Evolutionary conservation across 2,329 filamentous ascomycete genomes (phyloP).

Genomic region (Fusarium sp.): DNA sequence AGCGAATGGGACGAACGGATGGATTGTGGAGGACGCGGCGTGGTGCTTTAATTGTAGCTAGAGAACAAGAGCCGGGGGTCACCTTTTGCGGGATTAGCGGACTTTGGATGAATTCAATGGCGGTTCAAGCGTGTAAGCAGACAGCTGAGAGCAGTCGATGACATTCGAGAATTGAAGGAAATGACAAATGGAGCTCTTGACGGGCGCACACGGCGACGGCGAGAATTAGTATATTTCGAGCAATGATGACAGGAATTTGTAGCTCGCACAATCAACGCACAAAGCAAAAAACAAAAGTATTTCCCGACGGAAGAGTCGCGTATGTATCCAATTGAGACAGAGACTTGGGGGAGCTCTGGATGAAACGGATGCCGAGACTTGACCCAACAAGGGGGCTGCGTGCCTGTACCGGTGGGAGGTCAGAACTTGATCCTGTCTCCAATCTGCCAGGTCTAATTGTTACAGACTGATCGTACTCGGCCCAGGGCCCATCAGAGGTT

Average conservation of each 20-base stretch:
- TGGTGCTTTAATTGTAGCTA: slow-evolving; percentile 35
- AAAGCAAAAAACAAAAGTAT: slow-evolving; percentile 25
- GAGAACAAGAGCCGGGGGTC: slow-evolving; percentile 14
- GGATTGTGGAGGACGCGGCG: slow-evolving; percentile 27
- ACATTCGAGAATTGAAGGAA: slow-evolving; percentile 20
- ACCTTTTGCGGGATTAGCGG: slow-evolving; percentile 35
- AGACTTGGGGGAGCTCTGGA: slow-evolving; percentile 27
- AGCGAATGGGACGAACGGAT: slow-evolving; percentile 11
- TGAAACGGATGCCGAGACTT: slow-evolving; percentile 44
- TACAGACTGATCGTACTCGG: slow-evolving; percentile 31
- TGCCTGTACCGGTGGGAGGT: background rate
- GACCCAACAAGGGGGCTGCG: slow-evolving; percentile 25
- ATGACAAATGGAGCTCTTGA: slow-evolving; percentile 32
- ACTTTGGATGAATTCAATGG: slow-evolving; percentile 28
- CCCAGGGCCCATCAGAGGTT: slow-evolving; percentile 19
- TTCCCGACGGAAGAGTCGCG: slow-evolving; percentile 30
- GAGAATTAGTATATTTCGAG: slow-evolving; percentile 21
- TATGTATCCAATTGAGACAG: slow-evolving; percentile 33
- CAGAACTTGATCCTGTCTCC: slow-evolving; percentile 18
- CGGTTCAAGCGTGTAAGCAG: slow-evolving; percentile 24
- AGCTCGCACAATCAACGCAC: slow-evolving; percentile 25
- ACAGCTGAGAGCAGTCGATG: slow-evolving; percentile 14
- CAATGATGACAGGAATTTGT: slow-evolving; percentile 1
- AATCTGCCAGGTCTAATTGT: slow-evolving; percentile 18
- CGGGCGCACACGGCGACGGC: slow-evolving; percentile 29